These are phyloP conservation scores for Pseudoscleropodium purum DNA, from an alignment of 225 moss, liverwort and hornwort genomes.

Conservation along the genomic window DNA sequence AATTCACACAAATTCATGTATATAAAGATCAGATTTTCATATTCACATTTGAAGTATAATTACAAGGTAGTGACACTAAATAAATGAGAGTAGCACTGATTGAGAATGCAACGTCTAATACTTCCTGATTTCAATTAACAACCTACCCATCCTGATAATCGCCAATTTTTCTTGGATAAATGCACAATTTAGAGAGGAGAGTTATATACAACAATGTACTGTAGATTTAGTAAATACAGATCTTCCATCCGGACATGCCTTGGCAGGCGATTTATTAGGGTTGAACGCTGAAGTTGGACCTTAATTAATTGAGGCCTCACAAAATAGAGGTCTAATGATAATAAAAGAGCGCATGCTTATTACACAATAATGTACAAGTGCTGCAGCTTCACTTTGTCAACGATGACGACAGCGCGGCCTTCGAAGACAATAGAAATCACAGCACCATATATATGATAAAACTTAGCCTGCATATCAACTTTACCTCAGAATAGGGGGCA, in stretches of 20 bases:
- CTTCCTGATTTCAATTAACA: neutral
- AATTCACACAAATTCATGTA: neutral
- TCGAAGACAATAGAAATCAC: neutral
- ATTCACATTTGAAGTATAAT: neutral
- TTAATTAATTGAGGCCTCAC: neutral
- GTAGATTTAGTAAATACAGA: neutral
- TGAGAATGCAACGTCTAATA: neutral
- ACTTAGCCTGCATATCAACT: neutral
- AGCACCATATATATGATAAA: neutral
- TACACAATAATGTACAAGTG: conserved; percentile 3
- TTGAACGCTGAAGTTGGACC: neutral
- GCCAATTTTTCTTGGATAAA: neutral
- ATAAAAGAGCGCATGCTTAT: neutral
- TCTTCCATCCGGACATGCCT: neutral
- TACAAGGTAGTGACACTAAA: neutral
- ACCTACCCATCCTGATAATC: neutral
- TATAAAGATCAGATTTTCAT: neutral
- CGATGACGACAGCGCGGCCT: neutral
- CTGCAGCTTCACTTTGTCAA: neutral
- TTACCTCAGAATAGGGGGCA: conserved; percentile 48
- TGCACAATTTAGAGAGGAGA: neutral
- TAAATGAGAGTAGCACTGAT: neutral
- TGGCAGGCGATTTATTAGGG: neutral
- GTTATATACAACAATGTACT: neutral
- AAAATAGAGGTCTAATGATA: neutral